Base-by-base conservation (phyloP, 2,329 filamentous ascomycete species). In the Teratosphaeria pseudoeucalypti region DNA sequence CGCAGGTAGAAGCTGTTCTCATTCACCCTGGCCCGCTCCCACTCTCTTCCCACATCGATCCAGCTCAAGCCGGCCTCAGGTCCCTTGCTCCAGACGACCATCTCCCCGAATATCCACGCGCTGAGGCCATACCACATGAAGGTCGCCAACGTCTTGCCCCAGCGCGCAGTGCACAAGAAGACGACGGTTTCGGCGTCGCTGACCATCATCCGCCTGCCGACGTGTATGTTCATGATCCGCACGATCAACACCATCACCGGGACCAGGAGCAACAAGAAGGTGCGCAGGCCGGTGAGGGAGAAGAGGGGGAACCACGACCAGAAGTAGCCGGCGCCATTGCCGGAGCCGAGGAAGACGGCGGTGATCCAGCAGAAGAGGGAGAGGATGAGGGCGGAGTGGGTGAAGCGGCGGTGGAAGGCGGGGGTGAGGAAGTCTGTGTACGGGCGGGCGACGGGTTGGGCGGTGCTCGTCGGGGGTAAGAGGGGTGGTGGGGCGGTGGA, bases 361-460 rank as follows among this genome's bases (percentile, higher is more conserved):
- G 90, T 83, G 43, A 83, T 58, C 72, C 94, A 95, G 70, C 89
- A 90, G 59, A 90, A 78, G 55, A 80, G 75, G 10, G 94, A 76
- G 14, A 91, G 79, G 63, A 89, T 77, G 14, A 83, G 81, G 55
- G 88, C 87, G 12, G 90, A 90, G 63, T 85, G 86, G 55, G 88
- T 87, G 75, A 96, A 97, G 68, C 91, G 85, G 68, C 89, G 82
- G 74, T 97, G 92, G 64, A 96, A 79, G 57, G 88, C 86, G 56
- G 92, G 92, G 62, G 92, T 95, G 66, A 96, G 78, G 74, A 95
- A 95, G 77, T 96, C 90, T 79, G 90, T 88, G 76, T 96, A 95
- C 73, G 82, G 80, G 79, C 84, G 76, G 77, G 80, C 71, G 75
- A 78, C 70, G 75, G 74, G 69, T 72, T 73, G 54, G 6, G 73